Percentiles rank a stretch among this genome's conserved stretches.
Conservation (phyloP, 805 yeast genomes). For the Helenozyma baotianmanensis region DNA sequence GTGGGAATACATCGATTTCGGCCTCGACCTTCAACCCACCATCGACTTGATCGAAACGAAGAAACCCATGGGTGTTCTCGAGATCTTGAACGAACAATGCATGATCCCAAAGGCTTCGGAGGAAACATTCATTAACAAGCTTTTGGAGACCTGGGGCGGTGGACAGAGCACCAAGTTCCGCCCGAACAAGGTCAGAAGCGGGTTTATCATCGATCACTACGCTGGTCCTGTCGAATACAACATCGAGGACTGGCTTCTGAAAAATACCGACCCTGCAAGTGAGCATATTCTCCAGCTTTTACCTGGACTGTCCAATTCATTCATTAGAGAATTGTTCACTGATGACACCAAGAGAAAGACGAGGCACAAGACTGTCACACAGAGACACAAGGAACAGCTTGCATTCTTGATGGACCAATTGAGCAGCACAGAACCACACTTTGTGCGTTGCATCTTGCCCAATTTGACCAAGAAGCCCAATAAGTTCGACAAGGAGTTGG, state of each 20-base stretch:
- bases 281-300: constrained; percentile 65
- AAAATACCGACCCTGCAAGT: constrained; percentile 89
- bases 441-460: constrained; percentile 93
- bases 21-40: constrained; percentile 90
- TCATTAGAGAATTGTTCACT: constrained; percentile 54
- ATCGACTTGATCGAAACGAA: constrained; percentile 82
- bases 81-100: constrained; percentile 90
- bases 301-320: constrained; percentile 49
- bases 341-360: constrained; percentile 16
- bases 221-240: constrained; percentile 96
- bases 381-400: constrained; percentile 84
- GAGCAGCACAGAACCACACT: constrained; percentile 85
- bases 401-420: constrained; percentile 66
- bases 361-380: constrained; percentile 63
- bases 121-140: constrained; percentile 72
- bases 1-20: constrained; percentile 85
- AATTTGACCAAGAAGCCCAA: constrained; percentile 70
- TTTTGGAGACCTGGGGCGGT: constrained; percentile 59
- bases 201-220: constrained; percentile 84
- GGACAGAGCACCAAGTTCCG: constrained; percentile 48
- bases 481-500: constrained; percentile 67
- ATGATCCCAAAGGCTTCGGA: constrained; percentile 90
- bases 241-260: constrained; percentile 88
- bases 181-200: constrained; percentile 69
- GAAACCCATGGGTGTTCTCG: constrained; percentile 74